Conservation (phyloP, 345 rosid species). For the Draba incana region DNA sequence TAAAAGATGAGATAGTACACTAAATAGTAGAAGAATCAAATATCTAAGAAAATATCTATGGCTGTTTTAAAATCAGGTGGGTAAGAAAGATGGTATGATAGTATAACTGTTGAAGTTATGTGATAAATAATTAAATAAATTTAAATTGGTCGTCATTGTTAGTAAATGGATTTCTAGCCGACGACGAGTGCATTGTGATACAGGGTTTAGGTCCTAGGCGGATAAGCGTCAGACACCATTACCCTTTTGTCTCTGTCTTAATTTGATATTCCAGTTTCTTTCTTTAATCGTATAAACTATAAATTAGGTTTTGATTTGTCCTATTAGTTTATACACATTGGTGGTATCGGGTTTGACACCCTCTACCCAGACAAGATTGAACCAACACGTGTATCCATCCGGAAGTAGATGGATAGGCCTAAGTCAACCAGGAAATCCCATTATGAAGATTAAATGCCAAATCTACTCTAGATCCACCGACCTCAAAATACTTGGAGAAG, state of each 20-base stretch:
- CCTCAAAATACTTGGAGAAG: no score
- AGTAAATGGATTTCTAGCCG: conserved; percentile 22
- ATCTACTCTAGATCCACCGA: no score
- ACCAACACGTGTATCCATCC: no score
- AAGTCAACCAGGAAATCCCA: no score
- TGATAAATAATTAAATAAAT: neutral
- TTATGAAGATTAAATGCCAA: no score
- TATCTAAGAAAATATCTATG: no score
- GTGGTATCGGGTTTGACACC: no score
- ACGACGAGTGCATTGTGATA: conserved; percentile 34
- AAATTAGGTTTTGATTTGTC: conserved; percentile 37
- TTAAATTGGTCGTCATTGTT: neutral
- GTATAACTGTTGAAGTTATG: neutral
- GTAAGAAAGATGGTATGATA: neutral
- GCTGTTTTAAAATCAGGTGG: no score
- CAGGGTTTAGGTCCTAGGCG: conserved; percentile 37
- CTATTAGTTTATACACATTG: no score
- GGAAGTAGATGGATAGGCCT: no score
- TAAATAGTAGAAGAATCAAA: no score
- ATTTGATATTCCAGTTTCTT: conserved; percentile 24
- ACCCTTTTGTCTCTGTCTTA: conserved; percentile 27
- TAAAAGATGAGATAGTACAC: neutral
- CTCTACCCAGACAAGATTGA: no score
- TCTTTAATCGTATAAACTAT: conserved; percentile 17
- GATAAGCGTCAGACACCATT: conserved; percentile 43